Evolutionary conservation across 352 stramenopile species (phyloP), one percentile per base, ranked within the genome.

Genomic region (Globisporangium solare): DNA sequence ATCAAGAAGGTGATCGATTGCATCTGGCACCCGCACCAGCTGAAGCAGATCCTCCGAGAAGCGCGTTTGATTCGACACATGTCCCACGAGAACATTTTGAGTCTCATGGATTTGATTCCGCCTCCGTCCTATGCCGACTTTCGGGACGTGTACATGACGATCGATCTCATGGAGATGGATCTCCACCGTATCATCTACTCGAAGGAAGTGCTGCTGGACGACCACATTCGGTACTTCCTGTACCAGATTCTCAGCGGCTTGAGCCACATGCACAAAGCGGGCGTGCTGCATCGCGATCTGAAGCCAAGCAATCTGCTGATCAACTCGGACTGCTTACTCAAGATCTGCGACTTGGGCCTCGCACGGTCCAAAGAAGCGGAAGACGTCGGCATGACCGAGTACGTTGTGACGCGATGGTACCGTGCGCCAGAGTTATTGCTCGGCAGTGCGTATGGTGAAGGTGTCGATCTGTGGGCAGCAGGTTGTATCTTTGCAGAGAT

Each of bases 281-380:
- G 84, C 17, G 83, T 95, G 43, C 65, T 95, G 47, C 86, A 95
- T 63, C 84, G 86, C 40, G 86, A 95, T 63, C 60, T 95, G 7
- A 95, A 95, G 65, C 86, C 86, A 0, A 93, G 84, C 57, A 95
- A 95, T 41, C 48, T 95, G 63, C 83, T 95, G 39, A 89, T 94
- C 58, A 95, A 95, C 63, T 94, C 83, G 17, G 97, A 98, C 63
- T 98, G 95, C 52, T 79, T 98, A 65, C 79, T 99, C 41, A 98
- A 98, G 70, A 97, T 99, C 62, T 98, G 95, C 71, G 95, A 99
- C 63, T 89, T 99, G 45, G 95, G 95, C 20, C 76, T 98, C 11
- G 92, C 94, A 37, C 88, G 95, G 14, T 90, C 83, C 0, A 92
- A 85, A 58, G 85, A 95, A 60, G 72, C 79, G 0, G 83, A 95